Percentiles rank a stretch among this genome's conserved stretches.
These are phyloP conservation scores for Lentinula novae-zelandiae DNA, from an alignment of 1,284 basidiomycete genomes.

Conservation along the genomic window DNA sequence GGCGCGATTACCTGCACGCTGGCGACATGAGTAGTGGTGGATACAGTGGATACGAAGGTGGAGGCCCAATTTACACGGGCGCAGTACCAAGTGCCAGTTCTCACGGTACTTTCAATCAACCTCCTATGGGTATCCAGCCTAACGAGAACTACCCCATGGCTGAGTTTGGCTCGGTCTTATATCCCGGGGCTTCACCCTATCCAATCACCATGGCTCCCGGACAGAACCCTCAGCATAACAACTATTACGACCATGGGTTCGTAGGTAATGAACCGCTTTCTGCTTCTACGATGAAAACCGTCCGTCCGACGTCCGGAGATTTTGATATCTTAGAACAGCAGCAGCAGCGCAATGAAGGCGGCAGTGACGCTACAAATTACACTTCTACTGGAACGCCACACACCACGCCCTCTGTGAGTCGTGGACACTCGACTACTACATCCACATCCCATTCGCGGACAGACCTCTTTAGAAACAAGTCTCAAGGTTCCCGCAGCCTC, in stretches of 20 bases:
- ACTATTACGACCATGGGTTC: background rate
- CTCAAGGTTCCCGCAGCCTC: constrained; percentile 8
- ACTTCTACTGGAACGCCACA: background rate
- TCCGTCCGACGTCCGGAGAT: background rate
- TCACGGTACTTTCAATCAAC: constrained; percentile 2
- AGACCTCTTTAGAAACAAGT: constrained; percentile 1
- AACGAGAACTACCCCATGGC: constrained; percentile 3
- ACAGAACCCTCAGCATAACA: background rate
- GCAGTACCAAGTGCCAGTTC: constrained; percentile 2
- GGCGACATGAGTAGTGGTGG: background rate
- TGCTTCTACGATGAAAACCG: background rate
- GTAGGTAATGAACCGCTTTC: background rate
- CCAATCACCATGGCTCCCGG: background rate
- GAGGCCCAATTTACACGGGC: background rate
- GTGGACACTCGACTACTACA: background rate
- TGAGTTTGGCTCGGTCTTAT: background rate
- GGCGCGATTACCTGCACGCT: background rate
- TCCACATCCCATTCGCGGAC: background rate
- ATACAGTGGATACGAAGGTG: background rate
- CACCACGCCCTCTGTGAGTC: background rate
- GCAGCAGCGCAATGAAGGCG: background rate
- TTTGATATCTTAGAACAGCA: background rate
- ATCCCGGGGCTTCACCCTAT: background rate
- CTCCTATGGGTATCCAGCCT: background rate
- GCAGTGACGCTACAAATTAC: too few relatives aligned